phyloP scores from a whole-genome alignment of 108 stramenopile species.

The Discostella stelligeroides region DNA sequence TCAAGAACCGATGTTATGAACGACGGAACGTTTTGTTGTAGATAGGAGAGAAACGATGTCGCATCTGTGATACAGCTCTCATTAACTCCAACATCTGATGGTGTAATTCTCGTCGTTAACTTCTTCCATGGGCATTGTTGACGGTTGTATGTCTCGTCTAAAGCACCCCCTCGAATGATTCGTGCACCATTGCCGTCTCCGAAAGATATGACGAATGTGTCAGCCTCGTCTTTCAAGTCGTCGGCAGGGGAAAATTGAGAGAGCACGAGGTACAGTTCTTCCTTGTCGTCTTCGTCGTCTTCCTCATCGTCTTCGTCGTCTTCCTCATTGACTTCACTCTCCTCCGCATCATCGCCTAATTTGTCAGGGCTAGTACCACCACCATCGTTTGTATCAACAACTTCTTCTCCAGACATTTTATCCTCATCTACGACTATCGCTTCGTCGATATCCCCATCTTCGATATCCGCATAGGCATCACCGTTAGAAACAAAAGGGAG shows the following conservation, averaged over 20 bases:
- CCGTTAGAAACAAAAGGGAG: slow-evolving; percentile 64
- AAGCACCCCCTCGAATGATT: slow-evolving; percentile 12
- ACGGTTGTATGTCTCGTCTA: background rate
- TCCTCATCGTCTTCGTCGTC: background rate
- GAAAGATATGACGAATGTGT: slow-evolving; percentile 33
- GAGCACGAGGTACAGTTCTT: slow-evolving; percentile 36
- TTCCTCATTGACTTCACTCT: background rate
- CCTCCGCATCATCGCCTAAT: background rate
- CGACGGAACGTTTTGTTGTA: slow-evolving; percentile 32
- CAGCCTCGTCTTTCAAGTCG: slow-evolving; percentile 18
- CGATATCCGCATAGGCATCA: slow-evolving; percentile 50
- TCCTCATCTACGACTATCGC: too few relatives aligned
- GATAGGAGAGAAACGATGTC: slow-evolving; percentile 20
- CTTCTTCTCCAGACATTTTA: too few relatives aligned
- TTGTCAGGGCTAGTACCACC: background rate
- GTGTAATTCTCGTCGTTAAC: too few relatives aligned
- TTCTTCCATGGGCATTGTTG: background rate
- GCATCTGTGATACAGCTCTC: too few relatives aligned
- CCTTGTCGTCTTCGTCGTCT: slow-evolving; percentile 26
- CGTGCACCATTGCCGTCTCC: slow-evolving; percentile 26
- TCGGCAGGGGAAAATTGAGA: slow-evolving; percentile 33
- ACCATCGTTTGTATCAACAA: background rate
- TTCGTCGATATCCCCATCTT: slow-evolving; percentile 38
- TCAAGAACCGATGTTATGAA: slow-evolving; percentile 34
- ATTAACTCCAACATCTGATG: too few relatives aligned